Evolutionary conservation across 495 filamentous ascomycete species (phyloP).

Genomic region (Bacidia rubella): DNA sequence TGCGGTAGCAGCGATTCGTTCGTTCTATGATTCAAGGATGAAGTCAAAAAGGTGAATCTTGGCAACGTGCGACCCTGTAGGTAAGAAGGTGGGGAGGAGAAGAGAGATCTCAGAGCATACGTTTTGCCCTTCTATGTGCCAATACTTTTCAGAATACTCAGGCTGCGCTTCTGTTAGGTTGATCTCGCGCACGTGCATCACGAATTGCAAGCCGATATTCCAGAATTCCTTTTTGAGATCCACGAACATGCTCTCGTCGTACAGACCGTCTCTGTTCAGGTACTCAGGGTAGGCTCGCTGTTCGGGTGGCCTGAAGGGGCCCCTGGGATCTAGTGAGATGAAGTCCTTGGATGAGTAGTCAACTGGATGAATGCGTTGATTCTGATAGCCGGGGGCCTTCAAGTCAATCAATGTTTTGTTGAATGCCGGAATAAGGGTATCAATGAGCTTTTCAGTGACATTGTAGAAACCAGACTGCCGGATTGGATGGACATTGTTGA

Average conservation of each 20-base stretch:
- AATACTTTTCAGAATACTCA: conserved; percentile 22
- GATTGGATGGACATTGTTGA: conserved; percentile 35
- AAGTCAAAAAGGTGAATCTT: neutral
- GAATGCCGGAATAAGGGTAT: conserved; percentile 29
- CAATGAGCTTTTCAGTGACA: conserved; percentile 31
- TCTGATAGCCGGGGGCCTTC: conserved; percentile 21
- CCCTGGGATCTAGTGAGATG: conserved; percentile 20
- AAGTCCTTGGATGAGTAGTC: conserved; percentile 10
- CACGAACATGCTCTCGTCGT: conserved; percentile 18
- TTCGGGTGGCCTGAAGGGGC: conserved; percentile 9
- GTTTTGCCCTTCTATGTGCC: conserved; percentile 29
- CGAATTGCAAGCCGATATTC: conserved; percentile 27
- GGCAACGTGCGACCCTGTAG: neutral
- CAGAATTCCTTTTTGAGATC: conserved; percentile 28
- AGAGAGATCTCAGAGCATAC: conserved; percentile 18
- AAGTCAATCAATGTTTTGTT: conserved; percentile 28
- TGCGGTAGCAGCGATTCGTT: conserved; percentile 29
- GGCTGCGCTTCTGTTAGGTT: conserved; percentile 26
- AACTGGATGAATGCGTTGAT: conserved; percentile 15
- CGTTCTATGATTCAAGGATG: too few relatives aligned
- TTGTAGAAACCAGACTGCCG: conserved; percentile 24
- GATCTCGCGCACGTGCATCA: conserved; percentile 26
- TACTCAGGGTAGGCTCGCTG: neutral
- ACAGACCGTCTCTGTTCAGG: conserved; percentile 17
- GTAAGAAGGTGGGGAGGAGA: neutral